Conservation (phyloP, 441 rosid genomes). For the Kokia cookei region DNA sequence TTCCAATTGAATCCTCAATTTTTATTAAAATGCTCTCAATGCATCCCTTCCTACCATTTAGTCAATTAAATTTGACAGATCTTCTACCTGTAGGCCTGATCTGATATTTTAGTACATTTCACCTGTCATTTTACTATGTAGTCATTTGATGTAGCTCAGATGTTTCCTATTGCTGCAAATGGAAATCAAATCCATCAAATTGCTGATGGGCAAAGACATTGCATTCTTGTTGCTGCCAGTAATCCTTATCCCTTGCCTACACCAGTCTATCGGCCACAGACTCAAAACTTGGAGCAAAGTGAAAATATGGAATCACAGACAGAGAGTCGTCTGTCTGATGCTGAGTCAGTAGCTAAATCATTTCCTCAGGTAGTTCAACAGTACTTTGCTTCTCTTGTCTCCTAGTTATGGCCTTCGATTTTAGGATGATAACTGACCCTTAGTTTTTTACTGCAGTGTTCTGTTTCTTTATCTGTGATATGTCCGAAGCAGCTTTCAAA, state of each 20-base stretch:
- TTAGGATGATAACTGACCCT: constrained; percentile 23
- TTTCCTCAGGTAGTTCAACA: constrained; percentile 55
- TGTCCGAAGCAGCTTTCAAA: constrained; percentile 95
- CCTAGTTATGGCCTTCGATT: not conserved
- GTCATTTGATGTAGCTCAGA: constrained; percentile 41
- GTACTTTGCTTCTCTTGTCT: constrained; percentile 7
- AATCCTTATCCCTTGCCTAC: constrained; percentile 91
- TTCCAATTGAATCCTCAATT: not conserved
- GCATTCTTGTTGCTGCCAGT: constrained; percentile 89
- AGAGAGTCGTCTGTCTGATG: constrained; percentile 83
- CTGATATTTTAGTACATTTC: not conserved
- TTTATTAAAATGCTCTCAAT: not conserved
- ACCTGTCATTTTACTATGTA: not conserved
- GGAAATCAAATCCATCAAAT: constrained; percentile 66
- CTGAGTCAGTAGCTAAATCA: constrained; percentile 78
- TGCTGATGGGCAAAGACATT: constrained; percentile 76
- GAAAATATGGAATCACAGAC: constrained; percentile 59
- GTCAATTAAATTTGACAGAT: not conserved
- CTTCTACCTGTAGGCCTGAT: not conserved
- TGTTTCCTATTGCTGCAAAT: constrained; percentile 52
- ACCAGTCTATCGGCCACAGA: constrained; percentile 81
- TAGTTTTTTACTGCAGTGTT: constrained; percentile 53
- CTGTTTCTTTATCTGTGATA: constrained; percentile 78
- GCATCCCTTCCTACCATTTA: not conserved
- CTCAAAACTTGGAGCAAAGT: constrained; percentile 55